Evolutionary conservation across 306 rosid genomes (phyloP).

Genomic region (Gastrolobium bilobum): DNA sequence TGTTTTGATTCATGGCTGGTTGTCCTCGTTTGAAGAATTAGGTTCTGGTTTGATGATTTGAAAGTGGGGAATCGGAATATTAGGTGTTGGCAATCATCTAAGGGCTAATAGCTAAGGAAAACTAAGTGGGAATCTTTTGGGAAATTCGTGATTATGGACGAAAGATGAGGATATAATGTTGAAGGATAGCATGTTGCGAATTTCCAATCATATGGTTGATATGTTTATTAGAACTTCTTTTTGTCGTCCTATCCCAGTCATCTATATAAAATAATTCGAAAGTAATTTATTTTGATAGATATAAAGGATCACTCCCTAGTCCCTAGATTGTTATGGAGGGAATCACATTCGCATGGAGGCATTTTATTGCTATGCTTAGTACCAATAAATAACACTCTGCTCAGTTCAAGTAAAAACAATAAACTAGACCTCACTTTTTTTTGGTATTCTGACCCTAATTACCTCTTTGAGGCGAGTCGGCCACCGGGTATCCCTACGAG

Average conservation of each 20-base stretch:
- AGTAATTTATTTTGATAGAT: no score
- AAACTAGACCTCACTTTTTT: no score
- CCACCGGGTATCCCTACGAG: no score
- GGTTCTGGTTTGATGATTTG: slow-evolving; percentile 30
- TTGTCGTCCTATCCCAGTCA: neutral
- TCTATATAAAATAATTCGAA: no score
- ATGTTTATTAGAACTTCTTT: slow-evolving; percentile 2
- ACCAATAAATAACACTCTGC: no score
- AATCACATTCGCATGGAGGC: no score
- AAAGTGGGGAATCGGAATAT: slow-evolving; percentile 47
- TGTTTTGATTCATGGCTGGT: slow-evolving; percentile 36
- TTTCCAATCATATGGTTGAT: slow-evolving; percentile 9
- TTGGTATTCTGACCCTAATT: no score
- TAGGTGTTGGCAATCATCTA: slow-evolving; percentile 26
- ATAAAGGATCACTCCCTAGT: no score
- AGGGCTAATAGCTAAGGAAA: slow-evolving; percentile 18
- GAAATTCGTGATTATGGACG: slow-evolving; percentile 29
- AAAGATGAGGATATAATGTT: slow-evolving; percentile 29
- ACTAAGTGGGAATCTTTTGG: slow-evolving; percentile 3
- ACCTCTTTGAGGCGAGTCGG: no score
- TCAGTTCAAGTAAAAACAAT: no score
- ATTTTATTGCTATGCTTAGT: no score
- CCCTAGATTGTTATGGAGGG: no score
- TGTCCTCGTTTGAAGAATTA: slow-evolving; percentile 23
- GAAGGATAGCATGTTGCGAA: slow-evolving; percentile 14